These are phyloP conservation scores for Actinomucor elegans DNA, from an alignment of 371 early-diverging fungal species.

Conservation along the genomic window DNA sequence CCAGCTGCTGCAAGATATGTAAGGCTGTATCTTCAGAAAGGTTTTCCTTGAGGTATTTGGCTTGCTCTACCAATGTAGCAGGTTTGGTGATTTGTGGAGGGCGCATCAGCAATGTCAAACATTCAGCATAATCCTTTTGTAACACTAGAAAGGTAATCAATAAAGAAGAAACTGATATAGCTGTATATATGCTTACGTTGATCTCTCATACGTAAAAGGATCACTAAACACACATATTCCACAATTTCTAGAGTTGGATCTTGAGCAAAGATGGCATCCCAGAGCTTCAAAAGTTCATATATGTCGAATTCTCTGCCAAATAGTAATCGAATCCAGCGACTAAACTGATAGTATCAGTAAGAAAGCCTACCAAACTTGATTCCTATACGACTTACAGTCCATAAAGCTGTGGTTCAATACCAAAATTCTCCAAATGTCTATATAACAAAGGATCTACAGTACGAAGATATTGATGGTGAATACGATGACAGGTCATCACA, in stretches of 20 bases:
- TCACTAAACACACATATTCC: conserved; percentile 78
- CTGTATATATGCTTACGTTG: conserved; percentile 54
- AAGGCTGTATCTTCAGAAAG: conserved; percentile 51
- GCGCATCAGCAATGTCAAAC: conserved; percentile 78
- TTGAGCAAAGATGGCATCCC: conserved; percentile 90
- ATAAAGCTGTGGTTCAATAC: conserved; percentile 92
- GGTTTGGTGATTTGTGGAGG: conserved; percentile 62
- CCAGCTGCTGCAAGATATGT: conserved; percentile 62
- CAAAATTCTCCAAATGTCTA: conserved; percentile 65
- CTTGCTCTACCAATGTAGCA: conserved; percentile 64
- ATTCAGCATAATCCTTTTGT: conserved; percentile 71
- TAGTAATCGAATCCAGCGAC: conserved; percentile 91
- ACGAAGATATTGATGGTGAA: conserved; percentile 72
- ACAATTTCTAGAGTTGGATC: conserved; percentile 71
- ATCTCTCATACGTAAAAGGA: conserved; percentile 75
- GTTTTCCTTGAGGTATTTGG: conserved; percentile 57
- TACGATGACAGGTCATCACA: conserved; percentile 68
- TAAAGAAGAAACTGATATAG: not conserved
- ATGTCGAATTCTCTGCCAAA: conserved; percentile 89
- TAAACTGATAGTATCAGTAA: conserved; percentile 19
- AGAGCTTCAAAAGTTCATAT: conserved; percentile 69
- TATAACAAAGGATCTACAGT: conserved; percentile 71
- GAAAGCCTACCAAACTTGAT: not conserved
- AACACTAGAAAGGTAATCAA: conserved; percentile 61
- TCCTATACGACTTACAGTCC: conserved; percentile 65